phyloP scores from a whole-genome alignment of 176 grass and related monocot species.

The Neostapfia colusana region DNA sequence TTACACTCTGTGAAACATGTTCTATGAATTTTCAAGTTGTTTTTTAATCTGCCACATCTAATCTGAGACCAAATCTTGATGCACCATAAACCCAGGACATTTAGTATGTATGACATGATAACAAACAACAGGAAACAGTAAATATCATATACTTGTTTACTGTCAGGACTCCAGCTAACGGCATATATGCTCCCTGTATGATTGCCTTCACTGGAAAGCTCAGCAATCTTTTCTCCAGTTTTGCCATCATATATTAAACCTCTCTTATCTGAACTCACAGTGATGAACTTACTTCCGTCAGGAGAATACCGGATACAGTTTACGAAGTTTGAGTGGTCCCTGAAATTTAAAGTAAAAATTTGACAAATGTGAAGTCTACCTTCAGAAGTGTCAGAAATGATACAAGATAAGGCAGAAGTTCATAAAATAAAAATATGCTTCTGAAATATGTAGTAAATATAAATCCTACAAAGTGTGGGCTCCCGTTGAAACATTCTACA shows the following conservation, averaged over 20 bases:
- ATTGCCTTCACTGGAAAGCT: conserved; percentile 58
- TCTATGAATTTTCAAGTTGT: neutral
- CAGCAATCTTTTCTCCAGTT: conserved; percentile 91
- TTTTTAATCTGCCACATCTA: conserved; percentile 27
- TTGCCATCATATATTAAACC: conserved; percentile 92
- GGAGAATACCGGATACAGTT: conserved; percentile 92
- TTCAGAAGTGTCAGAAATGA: conserved; percentile 8
- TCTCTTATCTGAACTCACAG: conserved; percentile 95
- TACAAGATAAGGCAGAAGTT: neutral
- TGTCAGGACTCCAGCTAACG: conserved; percentile 93
- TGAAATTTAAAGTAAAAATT: conserved; percentile 41
- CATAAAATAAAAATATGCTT: neutral
- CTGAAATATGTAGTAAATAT: conserved; percentile 31
- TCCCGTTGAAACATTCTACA: neutral
- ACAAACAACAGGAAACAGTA: conserved; percentile 27
- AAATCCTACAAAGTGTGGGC: conserved; percentile 6
- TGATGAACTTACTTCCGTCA: conserved; percentile 97
- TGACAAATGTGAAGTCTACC: conserved; percentile 14
- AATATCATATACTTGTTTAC: conserved; percentile 76
- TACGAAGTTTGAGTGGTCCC: conserved; percentile 95
- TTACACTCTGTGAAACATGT: neutral
- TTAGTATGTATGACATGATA: neutral
- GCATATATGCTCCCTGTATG: conserved; percentile 98
- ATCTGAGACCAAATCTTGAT: neutral
- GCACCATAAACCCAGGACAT: conserved; percentile 9